Evolutionary conservation across 768 basidiomycete species (phyloP), one percentile per base, ranked within the genome.

Genomic region (Melanogaster broomeanus): DNA sequence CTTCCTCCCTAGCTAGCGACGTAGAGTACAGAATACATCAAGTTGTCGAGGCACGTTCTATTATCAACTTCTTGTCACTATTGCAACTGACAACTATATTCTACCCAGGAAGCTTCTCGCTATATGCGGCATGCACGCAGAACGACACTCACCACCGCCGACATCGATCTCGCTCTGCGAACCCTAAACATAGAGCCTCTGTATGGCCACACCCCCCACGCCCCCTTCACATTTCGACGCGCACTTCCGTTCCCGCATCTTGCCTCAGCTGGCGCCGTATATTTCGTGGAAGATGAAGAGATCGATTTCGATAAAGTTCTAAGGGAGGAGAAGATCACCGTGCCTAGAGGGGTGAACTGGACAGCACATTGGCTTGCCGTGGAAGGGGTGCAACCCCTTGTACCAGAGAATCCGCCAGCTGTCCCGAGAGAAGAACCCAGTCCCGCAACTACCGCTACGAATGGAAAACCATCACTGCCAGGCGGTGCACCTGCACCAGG

Each of bases 321-420:
- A 37, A 82, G 90, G 48, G 90, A 92, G 61, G 91, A 93, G 67
- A 88, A 93, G 68, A 85, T 93, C 31, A 76, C 80, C 2, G 71
- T 94, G 8, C 91, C 93, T 0, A 85, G 87, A 60, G 87, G 86
- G 37, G 85, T 90, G 49, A 84, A 78, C 58, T 95, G 91, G 87
- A 88, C 86, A 0, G 95, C 97, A 2, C 97, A 99, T 66, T 99
- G 97, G 97, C 79, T 99, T 28, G 95, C 95, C 1, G 93, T 99
- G 34, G 97, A 99, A 61, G 97, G 97, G 22, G 90, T 99, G 12
- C 97, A 98, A 63, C 95, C 96, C 0, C 80, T 93, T n/a, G 90
- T 96, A 44, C 91, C 92, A 12, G 93, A 97, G 66, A 98, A 98
- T 67, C 94, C 94, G 0, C 88, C 91, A n/a, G 85, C 87, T 2